phyloP scores from a whole-genome alignment of 108 stramenopile genomes.

The Nitzschia putrida region DNA sequence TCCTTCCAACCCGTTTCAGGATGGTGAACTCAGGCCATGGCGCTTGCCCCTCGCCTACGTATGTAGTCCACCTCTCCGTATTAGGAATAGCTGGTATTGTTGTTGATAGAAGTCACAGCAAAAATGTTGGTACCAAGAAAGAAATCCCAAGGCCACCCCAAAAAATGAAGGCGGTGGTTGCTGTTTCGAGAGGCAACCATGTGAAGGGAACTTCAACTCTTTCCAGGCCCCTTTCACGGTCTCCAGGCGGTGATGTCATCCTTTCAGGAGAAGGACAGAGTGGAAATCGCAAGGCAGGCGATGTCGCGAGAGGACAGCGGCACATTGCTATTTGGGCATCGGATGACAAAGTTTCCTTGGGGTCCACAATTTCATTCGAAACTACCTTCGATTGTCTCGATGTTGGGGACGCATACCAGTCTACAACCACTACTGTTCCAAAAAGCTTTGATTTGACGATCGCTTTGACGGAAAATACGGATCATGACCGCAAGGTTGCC shows the following conservation, averaged over 20 bases:
- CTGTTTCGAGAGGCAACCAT: constrained; percentile 16
- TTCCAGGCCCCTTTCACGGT: constrained; percentile 14
- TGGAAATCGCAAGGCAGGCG: neutral
- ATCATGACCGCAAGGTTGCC: constrained; percentile 21
- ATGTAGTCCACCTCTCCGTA: constrained; percentile 21
- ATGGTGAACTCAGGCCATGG: too few relatives aligned
- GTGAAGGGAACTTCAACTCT: constrained; percentile 24
- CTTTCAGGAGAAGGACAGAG: neutral
- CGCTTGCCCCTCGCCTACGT: neutral
- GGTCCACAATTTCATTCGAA: constrained; percentile 26
- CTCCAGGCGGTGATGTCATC: constrained; percentile 5
- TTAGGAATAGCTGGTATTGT: constrained; percentile 37
- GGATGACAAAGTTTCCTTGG: constrained; percentile 3
- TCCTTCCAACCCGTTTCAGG: neutral
- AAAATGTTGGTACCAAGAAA: constrained; percentile 2
- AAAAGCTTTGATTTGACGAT: constrained; percentile 27
- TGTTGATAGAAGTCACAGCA: constrained; percentile 19
- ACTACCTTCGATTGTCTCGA: constrained; percentile 13
- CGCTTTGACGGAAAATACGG: constrained; percentile 26
- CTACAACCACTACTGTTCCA: constrained; percentile 17
- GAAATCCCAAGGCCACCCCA: constrained; percentile 4
- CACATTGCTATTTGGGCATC: constrained; percentile 37
- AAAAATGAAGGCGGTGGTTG: constrained; percentile 37
- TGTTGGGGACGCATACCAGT: neutral
- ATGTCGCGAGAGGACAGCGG: neutral